phyloP scores from a whole-genome alignment of 2,329 filamentous ascomycete genomes.

The Alternaria sp. region DNA sequence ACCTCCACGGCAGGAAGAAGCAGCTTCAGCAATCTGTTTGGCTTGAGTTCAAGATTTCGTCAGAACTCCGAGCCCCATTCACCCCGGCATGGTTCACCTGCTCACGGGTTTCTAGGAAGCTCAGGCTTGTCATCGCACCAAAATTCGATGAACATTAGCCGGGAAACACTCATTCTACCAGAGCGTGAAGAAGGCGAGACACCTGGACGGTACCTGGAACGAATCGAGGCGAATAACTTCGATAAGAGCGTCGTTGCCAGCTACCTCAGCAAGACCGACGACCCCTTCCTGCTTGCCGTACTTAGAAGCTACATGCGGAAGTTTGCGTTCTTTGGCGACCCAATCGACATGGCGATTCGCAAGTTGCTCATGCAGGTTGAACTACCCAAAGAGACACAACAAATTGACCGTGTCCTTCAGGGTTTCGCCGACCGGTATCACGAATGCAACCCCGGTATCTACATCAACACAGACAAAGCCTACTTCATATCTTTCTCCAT shows the following conservation, averaged over 20 bases:
- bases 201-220: constrained; percentile 84
- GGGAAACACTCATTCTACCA: constrained; percentile 74
- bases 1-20: constrained; percentile 85
- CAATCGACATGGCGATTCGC: constrained; percentile 96
- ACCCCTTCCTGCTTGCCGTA: constrained; percentile 82
- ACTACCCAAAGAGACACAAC: constrained; percentile 94
- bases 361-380: constrained; percentile 97
- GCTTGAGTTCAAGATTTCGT: constrained; percentile 74
- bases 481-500: constrained; percentile 98
- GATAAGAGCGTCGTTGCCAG: constrained; percentile 84
- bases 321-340: constrained; percentile 94
- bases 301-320: constrained; percentile 93
- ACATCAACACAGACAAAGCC: constrained; percentile 88
- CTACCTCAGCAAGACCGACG: constrained; percentile 82
- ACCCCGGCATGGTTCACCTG: constrained; percentile 65
- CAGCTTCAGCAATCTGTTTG: constrained; percentile 90
- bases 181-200: constrained; percentile 87
- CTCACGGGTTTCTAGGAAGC: constrained; percentile 66
- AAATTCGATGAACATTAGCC: constrained; percentile 79
- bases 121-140: constrained; percentile 79
- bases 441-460: constrained; percentile 97
- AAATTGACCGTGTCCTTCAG: constrained; percentile 93
- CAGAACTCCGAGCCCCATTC: constrained; percentile 78
- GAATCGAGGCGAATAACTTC: constrained; percentile 78
- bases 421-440: constrained; percentile 96